phyloP scores from a whole-genome alignment of 352 stramenopile species.

The Phytophthora niederhauseri region DNA sequence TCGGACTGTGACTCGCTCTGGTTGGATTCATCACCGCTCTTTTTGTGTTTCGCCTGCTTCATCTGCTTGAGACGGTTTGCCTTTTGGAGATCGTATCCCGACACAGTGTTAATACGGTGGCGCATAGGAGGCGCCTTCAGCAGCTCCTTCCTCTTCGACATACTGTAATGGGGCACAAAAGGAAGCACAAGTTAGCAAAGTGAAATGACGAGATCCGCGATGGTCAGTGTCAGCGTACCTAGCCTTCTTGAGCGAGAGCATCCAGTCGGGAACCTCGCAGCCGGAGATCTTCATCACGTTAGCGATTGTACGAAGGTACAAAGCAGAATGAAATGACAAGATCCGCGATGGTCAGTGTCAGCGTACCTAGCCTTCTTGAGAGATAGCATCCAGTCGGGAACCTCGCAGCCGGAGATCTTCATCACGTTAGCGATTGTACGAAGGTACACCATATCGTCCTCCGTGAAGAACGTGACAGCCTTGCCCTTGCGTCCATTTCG shows the following conservation, averaged over 20 bases:
- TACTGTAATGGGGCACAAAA: constrained; percentile 37
- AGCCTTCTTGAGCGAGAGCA: constrained; percentile 96
- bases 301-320: constrained; percentile 95
- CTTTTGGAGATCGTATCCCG: constrained; percentile 89
- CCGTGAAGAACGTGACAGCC: constrained; percentile 98
- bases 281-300: constrained; percentile 99
- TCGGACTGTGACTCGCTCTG: constrained; percentile 13
- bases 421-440: constrained; percentile 99
- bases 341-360: not conserved
- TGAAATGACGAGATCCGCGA: constrained; percentile 3
- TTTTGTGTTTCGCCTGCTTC: constrained; percentile 43
- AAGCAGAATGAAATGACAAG: too few species aligned
- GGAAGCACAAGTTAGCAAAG: constrained; percentile 1
- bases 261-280: constrained; percentile 98
- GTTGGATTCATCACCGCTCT: constrained; percentile 6
- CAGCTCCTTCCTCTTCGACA: constrained; percentile 78
- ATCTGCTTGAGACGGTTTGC: constrained; percentile 68
- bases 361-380: constrained; percentile 92
- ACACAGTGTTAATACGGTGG: constrained; percentile 85
- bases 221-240: constrained; percentile 46
- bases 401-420: constrained; percentile 97
- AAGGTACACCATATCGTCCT: constrained; percentile 95
- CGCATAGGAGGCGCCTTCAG: constrained; percentile 78
- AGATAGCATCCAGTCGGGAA: constrained; percentile 98
- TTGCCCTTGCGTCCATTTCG: constrained; percentile 92